Evolutionary conservation across 2,329 filamentous ascomycete genomes (phyloP).

Genomic region (Penicillium sp.): DNA sequence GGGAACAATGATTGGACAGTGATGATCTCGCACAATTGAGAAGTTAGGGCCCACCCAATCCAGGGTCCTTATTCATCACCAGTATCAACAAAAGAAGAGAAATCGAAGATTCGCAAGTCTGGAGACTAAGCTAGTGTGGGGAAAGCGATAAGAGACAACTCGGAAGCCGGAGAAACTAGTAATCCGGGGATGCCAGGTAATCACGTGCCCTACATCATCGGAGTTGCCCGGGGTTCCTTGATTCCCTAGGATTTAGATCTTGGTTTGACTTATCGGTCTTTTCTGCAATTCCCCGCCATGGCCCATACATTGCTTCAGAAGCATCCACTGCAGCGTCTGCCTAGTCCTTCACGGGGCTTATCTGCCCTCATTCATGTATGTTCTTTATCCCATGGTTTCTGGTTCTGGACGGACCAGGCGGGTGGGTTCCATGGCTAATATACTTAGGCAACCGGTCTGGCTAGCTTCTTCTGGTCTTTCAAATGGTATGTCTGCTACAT

Average conservation of each 20-base stretch:
- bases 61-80: neutral
- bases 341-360: conserved; percentile 40
- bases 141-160: conserved; percentile 21
- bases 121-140: conserved; percentile 20
- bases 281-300: conserved; percentile 12
- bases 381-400: conserved; percentile 2
- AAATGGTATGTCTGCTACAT: conserved; percentile 36
- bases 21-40: conserved; percentile 1
- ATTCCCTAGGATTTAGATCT: conserved; percentile 2
- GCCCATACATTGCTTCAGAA: conserved; percentile 22
- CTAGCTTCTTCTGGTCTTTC: conserved; percentile 43
- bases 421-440: conserved; percentile 18
- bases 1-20: conserved; percentile 5
- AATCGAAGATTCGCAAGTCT: conserved; percentile 5
- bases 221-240: neutral
- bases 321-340: conserved; percentile 43
- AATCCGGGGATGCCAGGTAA: conserved; percentile 16
- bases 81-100: neutral
- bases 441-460: conserved; percentile 35
- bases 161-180: conserved; percentile 8
- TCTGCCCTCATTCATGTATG: conserved; percentile 44
- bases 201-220: conserved; percentile 19
- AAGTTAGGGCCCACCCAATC: conserved; percentile 7
- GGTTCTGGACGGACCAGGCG: neutral
- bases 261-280: neutral